phyloP scores from a whole-genome alignment of 1,284 basidiomycete species.

The Leccinum solheimii region DNA sequence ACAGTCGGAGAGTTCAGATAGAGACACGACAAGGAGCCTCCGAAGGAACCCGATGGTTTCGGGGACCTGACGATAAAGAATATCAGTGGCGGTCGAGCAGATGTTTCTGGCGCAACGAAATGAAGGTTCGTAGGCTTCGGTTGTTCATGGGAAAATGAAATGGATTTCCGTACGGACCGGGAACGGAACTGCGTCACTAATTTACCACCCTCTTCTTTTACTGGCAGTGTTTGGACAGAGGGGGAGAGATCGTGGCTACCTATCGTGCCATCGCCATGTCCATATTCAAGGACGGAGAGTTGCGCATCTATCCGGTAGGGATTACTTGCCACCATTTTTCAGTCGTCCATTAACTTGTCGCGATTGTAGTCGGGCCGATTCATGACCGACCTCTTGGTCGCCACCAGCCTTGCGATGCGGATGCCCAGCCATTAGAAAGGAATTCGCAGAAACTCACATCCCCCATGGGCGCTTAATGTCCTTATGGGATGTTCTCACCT shows the following conservation, averaged over 20 bases:
- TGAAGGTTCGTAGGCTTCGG: conserved; percentile 23
- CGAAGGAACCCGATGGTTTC: conserved; percentile 23
- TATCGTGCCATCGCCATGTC: conserved; percentile 30
- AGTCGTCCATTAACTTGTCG: neutral
- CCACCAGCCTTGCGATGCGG: conserved; percentile 30
- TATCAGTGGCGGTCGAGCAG: conserved; percentile 25
- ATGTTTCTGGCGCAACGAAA: conserved; percentile 19
- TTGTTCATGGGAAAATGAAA: neutral
- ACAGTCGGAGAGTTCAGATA: conserved; percentile 7
- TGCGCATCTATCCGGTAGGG: conserved; percentile 30
- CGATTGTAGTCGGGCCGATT: conserved; percentile 21
- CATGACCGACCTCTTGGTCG: conserved; percentile 29
- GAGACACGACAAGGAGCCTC: conserved; percentile 14
- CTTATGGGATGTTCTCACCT: neutral
- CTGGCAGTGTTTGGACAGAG: conserved; percentile 22
- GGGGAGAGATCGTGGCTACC: conserved; percentile 27
- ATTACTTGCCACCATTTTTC: neutral
- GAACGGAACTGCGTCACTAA: neutral
- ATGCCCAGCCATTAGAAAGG: conserved; percentile 16
- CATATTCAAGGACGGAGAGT: conserved; percentile 29
- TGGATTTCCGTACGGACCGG: neutral
- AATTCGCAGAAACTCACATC: neutral
- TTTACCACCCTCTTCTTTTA: neutral
- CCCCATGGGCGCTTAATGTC: neutral
- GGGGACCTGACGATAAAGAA: conserved; percentile 21